Percentiles rank a stretch among this genome's conserved stretches.
phyloP scores from a whole-genome alignment of 1,284 basidiomycete genomes.

The Cryptococcus hybrid region DNA sequence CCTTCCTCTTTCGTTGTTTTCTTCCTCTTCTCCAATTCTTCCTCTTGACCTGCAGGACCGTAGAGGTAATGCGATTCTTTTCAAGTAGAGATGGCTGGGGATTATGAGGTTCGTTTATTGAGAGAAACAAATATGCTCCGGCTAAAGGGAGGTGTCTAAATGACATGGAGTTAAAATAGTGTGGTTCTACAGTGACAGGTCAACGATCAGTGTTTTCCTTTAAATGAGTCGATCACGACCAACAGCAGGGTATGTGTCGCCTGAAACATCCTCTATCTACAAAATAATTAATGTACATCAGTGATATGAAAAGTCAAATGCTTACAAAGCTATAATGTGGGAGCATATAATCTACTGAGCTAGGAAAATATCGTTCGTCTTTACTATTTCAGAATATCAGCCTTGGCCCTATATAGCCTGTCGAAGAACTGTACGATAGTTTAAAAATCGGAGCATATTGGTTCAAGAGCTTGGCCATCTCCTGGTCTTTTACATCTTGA shows the following conservation, averaged over 20 bases:
- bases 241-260: constrained; percentile 11
- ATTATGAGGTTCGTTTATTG: constrained; percentile 32
- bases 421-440: not conserved
- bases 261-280: constrained; percentile 20
- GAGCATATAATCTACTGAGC: constrained; percentile 45
- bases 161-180: constrained; percentile 16
- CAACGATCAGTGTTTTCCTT: not conserved
- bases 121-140: constrained; percentile 23
- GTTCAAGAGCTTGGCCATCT: constrained; percentile 20
- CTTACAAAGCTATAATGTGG: constrained; percentile 32
- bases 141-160: constrained; percentile 21
- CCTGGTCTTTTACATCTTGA: no score
- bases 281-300: not conserved
- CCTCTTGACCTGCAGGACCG: constrained; percentile 33
- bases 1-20: constrained; percentile 22
- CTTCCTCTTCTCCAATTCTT: constrained; percentile 12
- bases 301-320: not conserved
- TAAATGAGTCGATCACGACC: not conserved
- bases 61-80: constrained; percentile 31
- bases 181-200: constrained; percentile 12
- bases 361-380: constrained; percentile 40
- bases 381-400: constrained; percentile 12
- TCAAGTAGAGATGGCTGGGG: constrained; percentile 35
- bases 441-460: constrained; percentile 36
- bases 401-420: not conserved